Evolutionary conservation across 2,329 filamentous ascomycete genomes (phyloP), one percentile per base, ranked within the genome.

Genomic region (Ceratocystis ficicola): DNA sequence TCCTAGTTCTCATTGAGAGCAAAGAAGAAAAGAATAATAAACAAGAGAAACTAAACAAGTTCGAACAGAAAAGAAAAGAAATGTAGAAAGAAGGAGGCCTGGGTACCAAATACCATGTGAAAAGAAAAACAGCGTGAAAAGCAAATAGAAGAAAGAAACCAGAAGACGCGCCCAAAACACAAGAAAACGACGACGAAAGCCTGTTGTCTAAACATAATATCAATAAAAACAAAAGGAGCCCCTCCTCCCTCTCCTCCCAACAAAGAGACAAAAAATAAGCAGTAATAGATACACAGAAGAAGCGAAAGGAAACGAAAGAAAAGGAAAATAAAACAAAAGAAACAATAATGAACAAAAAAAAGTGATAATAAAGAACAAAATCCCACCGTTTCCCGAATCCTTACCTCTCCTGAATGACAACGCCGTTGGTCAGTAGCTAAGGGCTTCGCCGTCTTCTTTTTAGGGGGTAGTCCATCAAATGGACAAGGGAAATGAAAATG

Each of bases 51-150:
- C 25, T 5, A n/a, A 52, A 52, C 12, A 28, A 52, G 48, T 25
- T 28, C 70, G 71, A 72, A 73, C 69, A 68, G 68, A 63, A 63
- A 50, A 5, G 17, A 50, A 55, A 44, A 64, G 20, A 20, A 65
- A 25, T 8, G 46, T 22, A 63, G 44, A 50, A 30, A 41, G 36
- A 44, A 66, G 32, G 15, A n/a, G 22, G 57, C 36, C 44, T 63
- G 28, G 36, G 64, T 41, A 48, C 61, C 25, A 44, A 28, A 60
- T 50, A 63, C 52, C 36, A 36, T 57, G 32, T 55, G 52, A 63
- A 63, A 44, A 59, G 30, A 28, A 48, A 52, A 63, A 12, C 36
- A 41, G 15, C 50, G 36, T 41, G 55, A 25, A 52, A 28, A 25
- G 25, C 32, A 28, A 20, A 57, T 55, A 48, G 36, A 22, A 57